Base-by-base conservation (phyloP, 306 rosid genomes). In the Cercis canadensis region DNA sequence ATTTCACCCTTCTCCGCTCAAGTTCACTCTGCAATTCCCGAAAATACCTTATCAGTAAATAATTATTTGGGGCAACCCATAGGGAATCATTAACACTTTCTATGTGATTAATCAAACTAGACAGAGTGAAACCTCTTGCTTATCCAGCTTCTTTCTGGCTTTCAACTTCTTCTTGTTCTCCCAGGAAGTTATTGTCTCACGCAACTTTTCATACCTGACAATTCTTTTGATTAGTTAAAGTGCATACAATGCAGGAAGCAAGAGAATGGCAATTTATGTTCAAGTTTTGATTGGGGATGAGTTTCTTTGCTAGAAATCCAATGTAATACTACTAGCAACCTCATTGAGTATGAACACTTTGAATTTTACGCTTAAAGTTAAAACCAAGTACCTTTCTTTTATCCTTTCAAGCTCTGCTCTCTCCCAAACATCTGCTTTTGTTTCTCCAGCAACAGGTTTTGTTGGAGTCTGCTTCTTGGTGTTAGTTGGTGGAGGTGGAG, bases 391-490 rank as follows among this genome's bases (percentile, higher is more conserved):
- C 99, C 82, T 80, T 39, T 81, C 32, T 59, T 67, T 72, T 59
- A 95, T 88, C 62, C 65, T 88, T 51, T 81, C 78, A 11, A 83
- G 61, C 80, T 91, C 80, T 2, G 83, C 56, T 73, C 53, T 84
- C 87, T 87, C 92, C 99, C 99, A 89, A 21, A 62, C 64, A 59
- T 89, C 87, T 67, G 87, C 90, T 49, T 77, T 65, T 62, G 59
- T 63, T 72, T 84, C 78, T 6, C 7, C 72, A 10, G 15, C 29
- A 12, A 73, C 44, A 46, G 57, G 15, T 66, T 68, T 65, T 57
- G 57, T 40, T 49, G 85, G 68, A 62, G 32, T 55, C 69, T 61
- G 78, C 63, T 62, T 21, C 44, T 11, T 39, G 31, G 66, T 63
- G 59, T 73, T 80, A 53, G 52, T 17, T 56, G 76, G 56, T 40